Conservation (phyloP, 768 basidiomycete genomes). For the Coprinopsis strossmayeri region DNA sequence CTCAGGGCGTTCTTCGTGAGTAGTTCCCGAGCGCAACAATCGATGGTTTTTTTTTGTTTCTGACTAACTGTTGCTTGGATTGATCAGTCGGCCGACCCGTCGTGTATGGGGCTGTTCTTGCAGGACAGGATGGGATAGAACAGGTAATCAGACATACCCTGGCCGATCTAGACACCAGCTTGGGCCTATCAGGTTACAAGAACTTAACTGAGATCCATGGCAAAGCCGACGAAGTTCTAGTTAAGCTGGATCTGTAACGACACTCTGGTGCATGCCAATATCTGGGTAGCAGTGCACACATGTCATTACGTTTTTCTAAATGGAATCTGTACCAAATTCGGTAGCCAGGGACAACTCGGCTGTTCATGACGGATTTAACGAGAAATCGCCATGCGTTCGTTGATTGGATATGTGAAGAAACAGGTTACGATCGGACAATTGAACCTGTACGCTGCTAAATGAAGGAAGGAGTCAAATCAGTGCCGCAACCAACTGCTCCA, state of each 20-base stretch:
- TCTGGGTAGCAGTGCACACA: background rate
- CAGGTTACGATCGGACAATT: too few relatives aligned
- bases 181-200: slow-evolving; percentile 57
- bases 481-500: slow-evolving; percentile 32
- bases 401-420: too few relatives aligned
- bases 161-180: slow-evolving; percentile 59
- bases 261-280: background rate
- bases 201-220: slow-evolving; percentile 57
- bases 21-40: slow-evolving; percentile 10
- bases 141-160: slow-evolving; percentile 63
- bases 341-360: too few relatives aligned
- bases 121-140: slow-evolving; percentile 68
- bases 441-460: background rate
- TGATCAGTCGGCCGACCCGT: slow-evolving; percentile 62
- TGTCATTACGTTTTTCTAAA: background rate
- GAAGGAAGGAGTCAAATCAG: background rate
- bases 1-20: slow-evolving; percentile 72
- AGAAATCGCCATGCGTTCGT: too few relatives aligned
- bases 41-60: background rate
- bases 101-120: slow-evolving; percentile 66
- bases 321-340: too few relatives aligned
- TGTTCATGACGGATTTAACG: too few relatives aligned
- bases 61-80: slow-evolving; percentile 2
- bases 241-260: slow-evolving; percentile 30
- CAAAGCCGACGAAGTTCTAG: slow-evolving; percentile 45